These are phyloP conservation scores for Caryopteris hybrid DNA, from an alignment of 305 asterid genomes.

Conservation along the genomic window DNA sequence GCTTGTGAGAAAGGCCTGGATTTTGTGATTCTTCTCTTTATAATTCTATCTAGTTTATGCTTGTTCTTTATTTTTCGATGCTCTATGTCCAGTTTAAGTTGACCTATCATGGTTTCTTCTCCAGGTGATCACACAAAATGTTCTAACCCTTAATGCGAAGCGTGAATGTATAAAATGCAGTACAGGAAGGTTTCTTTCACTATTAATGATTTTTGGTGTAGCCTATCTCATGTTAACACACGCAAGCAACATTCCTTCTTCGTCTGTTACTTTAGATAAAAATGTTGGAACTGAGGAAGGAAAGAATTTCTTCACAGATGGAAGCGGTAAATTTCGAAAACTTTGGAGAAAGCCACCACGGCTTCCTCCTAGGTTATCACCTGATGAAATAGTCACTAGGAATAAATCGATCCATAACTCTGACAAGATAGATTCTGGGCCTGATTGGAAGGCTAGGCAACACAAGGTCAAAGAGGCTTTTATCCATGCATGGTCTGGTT, in stretches of 20 bases:
- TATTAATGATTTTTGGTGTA: slow-evolving; percentile 70
- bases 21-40: not conserved
- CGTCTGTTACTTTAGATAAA: slow-evolving; percentile 33
- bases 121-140: slow-evolving; percentile 69
- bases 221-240: slow-evolving; percentile 60
- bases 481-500: slow-evolving; percentile 95
- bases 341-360: slow-evolving; percentile 83
- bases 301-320: slow-evolving; percentile 37
- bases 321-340: slow-evolving; percentile 45
- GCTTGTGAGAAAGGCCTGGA: not conserved
- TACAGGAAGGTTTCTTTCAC: slow-evolving; percentile 78
- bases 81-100: slow-evolving; percentile 5
- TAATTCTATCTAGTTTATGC: not conserved
- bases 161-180: slow-evolving; percentile 63
- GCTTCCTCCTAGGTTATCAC: slow-evolving; percentile 84
- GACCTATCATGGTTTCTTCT: slow-evolving; percentile 15
- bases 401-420: slow-evolving; percentile 36
- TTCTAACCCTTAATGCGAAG: slow-evolving; percentile 40
- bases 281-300: slow-evolving; percentile 44
- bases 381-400: slow-evolving; percentile 65
- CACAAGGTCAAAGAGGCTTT: slow-evolving; percentile 77
- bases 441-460: slow-evolving; percentile 68
- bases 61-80: not conserved
- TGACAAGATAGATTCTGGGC: slow-evolving; percentile 29
- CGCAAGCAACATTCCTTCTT: slow-evolving; percentile 33